Conservation (phyloP, 2,329 filamentous ascomycete genomes). For the Rhynchosporium graminicola region DNA sequence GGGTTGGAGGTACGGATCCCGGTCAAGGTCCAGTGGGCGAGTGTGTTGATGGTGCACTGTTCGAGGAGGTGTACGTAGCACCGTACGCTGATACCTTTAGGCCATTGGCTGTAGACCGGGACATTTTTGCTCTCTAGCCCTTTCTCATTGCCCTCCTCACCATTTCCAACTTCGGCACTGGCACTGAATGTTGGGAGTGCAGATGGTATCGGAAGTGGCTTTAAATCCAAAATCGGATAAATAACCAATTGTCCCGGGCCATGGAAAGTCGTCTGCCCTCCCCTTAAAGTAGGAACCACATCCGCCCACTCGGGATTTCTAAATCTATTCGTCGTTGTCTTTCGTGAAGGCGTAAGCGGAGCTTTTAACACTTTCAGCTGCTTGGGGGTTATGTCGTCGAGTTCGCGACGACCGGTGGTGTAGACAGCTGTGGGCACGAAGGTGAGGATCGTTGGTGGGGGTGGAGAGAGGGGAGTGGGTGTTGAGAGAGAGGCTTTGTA, state of each 20-base stretch:
- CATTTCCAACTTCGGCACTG: neutral
- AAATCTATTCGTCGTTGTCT: neutral
- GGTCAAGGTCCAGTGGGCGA: conserved; percentile 60
- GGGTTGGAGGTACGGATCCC: conserved; percentile 69
- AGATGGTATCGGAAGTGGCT: conserved; percentile 33
- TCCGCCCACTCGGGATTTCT: conserved; percentile 24
- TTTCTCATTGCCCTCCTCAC: neutral
- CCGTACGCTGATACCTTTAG: conserved; percentile 59
- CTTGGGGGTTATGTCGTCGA: conserved; percentile 47
- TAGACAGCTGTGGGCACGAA: conserved; percentile 84
- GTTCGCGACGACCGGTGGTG: conserved; percentile 84
- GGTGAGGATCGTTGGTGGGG: conserved; percentile 69
- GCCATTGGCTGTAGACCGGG: conserved; percentile 11
- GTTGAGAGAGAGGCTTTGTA: conserved; percentile 51
- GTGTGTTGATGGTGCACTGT: conserved; percentile 67
- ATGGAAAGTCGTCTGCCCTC: conserved; percentile 92
- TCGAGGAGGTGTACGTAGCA: conserved; percentile 81
- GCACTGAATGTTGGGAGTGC: neutral
- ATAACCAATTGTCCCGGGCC: conserved; percentile 89
- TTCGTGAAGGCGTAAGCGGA: conserved; percentile 24
- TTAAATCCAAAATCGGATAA: conserved; percentile 89
- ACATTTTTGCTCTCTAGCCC: neutral
- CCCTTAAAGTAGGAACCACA: conserved; percentile 55
- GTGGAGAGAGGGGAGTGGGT: conserved; percentile 32
- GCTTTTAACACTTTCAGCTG: conserved; percentile 49